A percentile compares a stretch with the other conserved stretches of the same genome.
Conservation (phyloP, 2,329 filamentous ascomycete species). For the Cercospora sojina region DNA sequence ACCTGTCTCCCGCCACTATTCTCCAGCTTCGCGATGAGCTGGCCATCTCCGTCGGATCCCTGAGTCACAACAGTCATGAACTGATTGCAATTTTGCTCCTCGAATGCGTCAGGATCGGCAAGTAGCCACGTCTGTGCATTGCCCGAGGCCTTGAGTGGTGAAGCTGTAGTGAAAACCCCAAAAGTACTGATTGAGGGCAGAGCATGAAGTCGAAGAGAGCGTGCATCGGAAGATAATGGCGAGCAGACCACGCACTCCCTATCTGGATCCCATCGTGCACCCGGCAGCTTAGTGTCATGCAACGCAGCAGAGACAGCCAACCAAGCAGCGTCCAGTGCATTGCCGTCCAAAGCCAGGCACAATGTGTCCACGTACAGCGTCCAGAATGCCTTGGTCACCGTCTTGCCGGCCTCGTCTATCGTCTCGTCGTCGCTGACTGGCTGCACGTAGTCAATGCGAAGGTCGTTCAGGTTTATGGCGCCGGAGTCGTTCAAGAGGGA, state of each 20-base stretch:
- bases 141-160: constrained; percentile 48
- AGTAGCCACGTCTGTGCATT: constrained; percentile 64
- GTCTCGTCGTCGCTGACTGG: constrained; percentile 50
- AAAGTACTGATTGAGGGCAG: constrained; percentile 76
- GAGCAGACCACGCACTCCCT: constrained; percentile 76
- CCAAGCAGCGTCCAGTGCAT: constrained; percentile 90
- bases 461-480: constrained; percentile 64
- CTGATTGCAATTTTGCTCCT: constrained; percentile 83
- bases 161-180: constrained; percentile 67
- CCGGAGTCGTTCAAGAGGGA: constrained; percentile 70
- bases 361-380: constrained; percentile 92
- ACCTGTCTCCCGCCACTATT: constrained; percentile 78
- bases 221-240: constrained; percentile 55
- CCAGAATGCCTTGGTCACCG: constrained; percentile 82
- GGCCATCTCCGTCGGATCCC: constrained; percentile 41
- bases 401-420: constrained; percentile 39
- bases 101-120: constrained; percentile 83
- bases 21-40: constrained; percentile 68
- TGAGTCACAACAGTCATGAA: constrained; percentile 81
- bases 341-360: constrained; percentile 89
- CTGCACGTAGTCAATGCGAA: constrained; percentile 63
- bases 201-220: constrained; percentile 59
- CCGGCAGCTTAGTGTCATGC: constrained; percentile 71
- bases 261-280: constrained; percentile 80
- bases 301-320: constrained; percentile 78